phyloP scores from a whole-genome alignment of 2,329 filamentous ascomycete species.

The Fusarium virguliforme region DNA sequence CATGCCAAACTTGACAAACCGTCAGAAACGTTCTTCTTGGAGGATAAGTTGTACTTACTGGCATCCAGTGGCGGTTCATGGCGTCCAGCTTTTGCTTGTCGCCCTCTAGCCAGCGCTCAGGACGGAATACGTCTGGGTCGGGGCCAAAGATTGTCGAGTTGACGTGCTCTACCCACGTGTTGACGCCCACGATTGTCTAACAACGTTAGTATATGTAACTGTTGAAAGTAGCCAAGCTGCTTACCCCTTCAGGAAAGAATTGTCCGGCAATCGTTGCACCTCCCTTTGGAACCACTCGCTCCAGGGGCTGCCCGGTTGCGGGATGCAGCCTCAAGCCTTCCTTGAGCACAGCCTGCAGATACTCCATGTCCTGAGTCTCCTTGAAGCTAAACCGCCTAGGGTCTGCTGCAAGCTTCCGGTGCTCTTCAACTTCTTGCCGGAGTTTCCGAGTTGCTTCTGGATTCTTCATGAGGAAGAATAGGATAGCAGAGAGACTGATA shows the following conservation, averaged over 20 bases:
- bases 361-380: slow-evolving; percentile 30
- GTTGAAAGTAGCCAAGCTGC: background rate
- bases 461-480: slow-evolving; percentile 27
- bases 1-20: background rate
- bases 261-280: slow-evolving; percentile 2
- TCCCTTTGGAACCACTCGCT: slow-evolving; percentile 14
- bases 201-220: background rate
- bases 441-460: slow-evolving; percentile 17
- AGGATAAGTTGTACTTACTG: background rate
- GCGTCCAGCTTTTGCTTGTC: background rate
- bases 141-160: background rate
- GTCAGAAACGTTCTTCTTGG: background rate
- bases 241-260: background rate
- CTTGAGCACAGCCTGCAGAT: slow-evolving; percentile 27
- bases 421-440: background rate
- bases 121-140: background rate
- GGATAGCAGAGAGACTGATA: slow-evolving; percentile 30
- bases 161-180: slow-evolving; percentile 4
- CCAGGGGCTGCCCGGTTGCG: slow-evolving; percentile 17
- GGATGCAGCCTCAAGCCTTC: slow-evolving; percentile 27
- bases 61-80: slow-evolving; percentile 10
- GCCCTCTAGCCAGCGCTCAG: background rate
- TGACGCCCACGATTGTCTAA: background rate
- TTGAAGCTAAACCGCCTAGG: slow-evolving; percentile 19
- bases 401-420: background rate